Evolutionary conservation across 2,329 filamentous ascomycete species (phyloP).

Genomic region (Chrysoporthe deuterocubensis): DNA sequence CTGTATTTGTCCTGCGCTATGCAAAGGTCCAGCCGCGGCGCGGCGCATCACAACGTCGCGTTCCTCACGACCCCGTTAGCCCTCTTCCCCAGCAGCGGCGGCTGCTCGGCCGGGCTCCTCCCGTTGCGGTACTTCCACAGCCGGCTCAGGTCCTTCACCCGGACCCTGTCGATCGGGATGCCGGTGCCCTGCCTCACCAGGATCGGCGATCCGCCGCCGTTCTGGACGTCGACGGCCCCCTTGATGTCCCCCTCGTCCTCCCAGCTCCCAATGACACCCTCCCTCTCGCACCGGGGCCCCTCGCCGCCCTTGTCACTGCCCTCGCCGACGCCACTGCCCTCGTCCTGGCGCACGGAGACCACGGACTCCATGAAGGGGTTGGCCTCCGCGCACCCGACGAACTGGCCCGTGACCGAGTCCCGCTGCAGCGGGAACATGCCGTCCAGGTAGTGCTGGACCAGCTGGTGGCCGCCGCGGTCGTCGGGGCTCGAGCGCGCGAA

Average conservation of each 20-base stretch:
- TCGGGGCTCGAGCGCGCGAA: slow-evolving; percentile 54
- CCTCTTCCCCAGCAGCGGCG: slow-evolving; percentile 40
- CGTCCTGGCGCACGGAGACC: slow-evolving; percentile 46
- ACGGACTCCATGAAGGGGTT: slow-evolving; percentile 66
- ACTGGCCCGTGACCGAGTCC: slow-evolving; percentile 46
- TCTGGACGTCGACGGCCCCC: slow-evolving; percentile 35
- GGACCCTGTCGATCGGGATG: slow-evolving; percentile 40
- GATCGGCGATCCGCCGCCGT: slow-evolving; percentile 33
- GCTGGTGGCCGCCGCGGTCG: slow-evolving; percentile 58
- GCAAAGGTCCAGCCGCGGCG: no score
- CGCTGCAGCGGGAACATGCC: slow-evolving; percentile 61
- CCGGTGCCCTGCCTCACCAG: slow-evolving; percentile 33
- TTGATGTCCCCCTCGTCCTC: slow-evolving; percentile 46
- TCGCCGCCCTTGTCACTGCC: slow-evolving; percentile 49
- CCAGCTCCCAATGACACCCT: slow-evolving; percentile 54
- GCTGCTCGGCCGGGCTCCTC: slow-evolving; percentile 50
- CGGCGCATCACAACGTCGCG: not conserved
- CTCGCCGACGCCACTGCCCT: slow-evolving; percentile 43
- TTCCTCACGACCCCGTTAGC: not conserved
- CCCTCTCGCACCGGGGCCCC: slow-evolving; percentile 44
- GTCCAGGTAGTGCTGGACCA: slow-evolving; percentile 65
- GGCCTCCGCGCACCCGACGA: slow-evolving; percentile 40
- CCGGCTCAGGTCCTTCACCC: slow-evolving; percentile 64
- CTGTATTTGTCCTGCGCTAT: not conserved
- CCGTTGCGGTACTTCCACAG: slow-evolving; percentile 68